Evolutionary conservation across 345 rosid species (phyloP).

Genomic region (Lumnitzera racemosa): DNA sequence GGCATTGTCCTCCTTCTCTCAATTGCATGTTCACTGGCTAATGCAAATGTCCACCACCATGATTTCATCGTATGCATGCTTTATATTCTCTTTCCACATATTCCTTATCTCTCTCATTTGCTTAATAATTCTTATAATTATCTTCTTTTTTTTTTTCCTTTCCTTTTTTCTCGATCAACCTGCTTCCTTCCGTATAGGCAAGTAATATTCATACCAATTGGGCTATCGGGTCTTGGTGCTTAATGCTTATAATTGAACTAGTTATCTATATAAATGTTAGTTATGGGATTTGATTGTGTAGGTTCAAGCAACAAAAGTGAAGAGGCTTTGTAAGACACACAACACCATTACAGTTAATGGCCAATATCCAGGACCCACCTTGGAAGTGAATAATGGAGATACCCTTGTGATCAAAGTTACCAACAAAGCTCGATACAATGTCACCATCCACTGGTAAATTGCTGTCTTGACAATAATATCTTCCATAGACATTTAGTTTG

Average conservation of each 20-base stretch:
- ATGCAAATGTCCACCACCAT: constrained; percentile 51
- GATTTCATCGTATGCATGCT: constrained; percentile 59
- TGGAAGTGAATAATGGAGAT: constrained; percentile 70
- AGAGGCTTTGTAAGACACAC: constrained; percentile 91
- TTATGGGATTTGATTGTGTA: constrained; percentile 8
- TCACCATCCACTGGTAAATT: constrained; percentile 86
- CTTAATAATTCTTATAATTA: background rate
- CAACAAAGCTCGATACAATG: constrained; percentile 61
- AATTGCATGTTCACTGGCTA: constrained; percentile 23
- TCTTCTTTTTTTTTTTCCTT: too few relatives aligned
- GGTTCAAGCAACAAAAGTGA: constrained; percentile 80
- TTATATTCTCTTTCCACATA: background rate
- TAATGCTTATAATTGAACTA: too few relatives aligned
- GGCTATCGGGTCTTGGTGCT: too few relatives aligned
- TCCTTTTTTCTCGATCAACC: too few relatives aligned
- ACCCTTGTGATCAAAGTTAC: constrained; percentile 55
- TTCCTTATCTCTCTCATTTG: background rate
- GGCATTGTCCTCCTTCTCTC: constrained; percentile 30
- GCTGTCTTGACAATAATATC: background rate
- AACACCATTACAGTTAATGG: constrained; percentile 80
- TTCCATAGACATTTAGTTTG: background rate
- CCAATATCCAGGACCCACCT: constrained; percentile 88
- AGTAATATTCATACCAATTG: too few relatives aligned
- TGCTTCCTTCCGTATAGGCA: too few relatives aligned
- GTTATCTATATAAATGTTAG: background rate